Evolutionary conservation across 106 monocot species (phyloP).

Genomic region (Acanthochlamys bracteata): DNA sequence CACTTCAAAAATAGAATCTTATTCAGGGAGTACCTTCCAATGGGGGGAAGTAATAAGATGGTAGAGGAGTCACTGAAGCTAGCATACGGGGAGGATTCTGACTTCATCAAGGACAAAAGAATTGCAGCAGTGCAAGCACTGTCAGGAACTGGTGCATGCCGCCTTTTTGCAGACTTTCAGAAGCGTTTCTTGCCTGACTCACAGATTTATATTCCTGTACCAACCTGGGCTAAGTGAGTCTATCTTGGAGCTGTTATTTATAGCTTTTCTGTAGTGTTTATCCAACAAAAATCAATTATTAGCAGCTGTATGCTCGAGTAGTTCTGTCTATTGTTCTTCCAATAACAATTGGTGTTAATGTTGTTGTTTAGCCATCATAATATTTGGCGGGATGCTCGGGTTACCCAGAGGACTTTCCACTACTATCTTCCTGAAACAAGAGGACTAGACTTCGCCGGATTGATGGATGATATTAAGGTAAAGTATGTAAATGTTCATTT

Average conservation of each 20-base stretch:
- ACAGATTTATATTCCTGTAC: conserved; percentile 93
- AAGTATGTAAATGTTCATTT: background rate
- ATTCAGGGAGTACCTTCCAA: conserved; percentile 97
- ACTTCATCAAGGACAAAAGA: conserved; percentile 77
- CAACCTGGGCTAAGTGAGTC: conserved; percentile 93
- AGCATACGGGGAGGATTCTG: conserved; percentile 90
- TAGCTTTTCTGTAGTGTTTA: background rate
- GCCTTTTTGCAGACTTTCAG: conserved; percentile 97
- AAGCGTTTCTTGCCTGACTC: conserved; percentile 78
- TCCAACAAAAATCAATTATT: background rate
- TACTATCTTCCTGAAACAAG: conserved; percentile 90
- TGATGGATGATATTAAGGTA: conserved; percentile 95
- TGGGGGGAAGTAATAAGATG: conserved; percentile 88
- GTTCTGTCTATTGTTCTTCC: background rate
- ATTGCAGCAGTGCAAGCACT: conserved; percentile 89
- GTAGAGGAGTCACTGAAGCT: conserved; percentile 85
- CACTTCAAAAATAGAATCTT: background rate
- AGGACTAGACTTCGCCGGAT: conserved; percentile 77
- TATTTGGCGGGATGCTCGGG: conserved; percentile 98
- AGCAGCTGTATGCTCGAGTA: background rate
- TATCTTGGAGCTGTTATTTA: background rate
- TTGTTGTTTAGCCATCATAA: conserved; percentile 79
- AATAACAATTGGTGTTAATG: background rate
- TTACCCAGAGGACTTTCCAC: conserved; percentile 79
- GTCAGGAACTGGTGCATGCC: conserved; percentile 94